Conservation (phyloP, 106 monocot genomes). For the Dendrobium huoshanense region DNA sequence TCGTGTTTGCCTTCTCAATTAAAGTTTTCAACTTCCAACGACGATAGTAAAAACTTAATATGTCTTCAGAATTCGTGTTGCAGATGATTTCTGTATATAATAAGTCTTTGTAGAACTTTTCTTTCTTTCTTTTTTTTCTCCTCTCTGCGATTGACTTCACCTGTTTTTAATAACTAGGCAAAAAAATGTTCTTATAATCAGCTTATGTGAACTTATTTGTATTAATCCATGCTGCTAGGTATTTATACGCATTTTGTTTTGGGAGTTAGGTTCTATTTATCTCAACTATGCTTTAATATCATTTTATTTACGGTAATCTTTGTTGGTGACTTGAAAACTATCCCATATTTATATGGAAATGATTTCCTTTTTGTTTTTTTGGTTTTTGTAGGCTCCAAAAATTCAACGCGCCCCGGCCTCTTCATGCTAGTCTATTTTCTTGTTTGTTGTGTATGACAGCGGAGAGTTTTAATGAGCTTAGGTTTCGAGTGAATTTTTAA, state of each 20-base stretch:
- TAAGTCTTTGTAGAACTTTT: not conserved
- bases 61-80: not conserved
- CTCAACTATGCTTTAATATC: not conserved
- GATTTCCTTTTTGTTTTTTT: not conserved
- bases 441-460: no score
- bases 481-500: no score
- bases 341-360: not conserved
- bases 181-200: not conserved
- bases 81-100: not conserved
- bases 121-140: not conserved
- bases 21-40: constrained; percentile 31
- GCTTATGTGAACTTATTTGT: not conserved
- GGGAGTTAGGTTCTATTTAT: not conserved
- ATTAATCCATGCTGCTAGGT: not conserved
- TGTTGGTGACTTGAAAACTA: no score
- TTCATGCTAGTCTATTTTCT: no score
- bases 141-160: not conserved
- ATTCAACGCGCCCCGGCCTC: no score
- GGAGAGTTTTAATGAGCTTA: no score
- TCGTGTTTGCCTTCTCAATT: constrained; percentile 23
- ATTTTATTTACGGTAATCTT: no score
- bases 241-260: not conserved
- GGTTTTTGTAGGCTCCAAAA: no score
- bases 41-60: not conserved
- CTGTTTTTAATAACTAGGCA: not conserved